Conservation (phyloP, 257 asterid species). For the Scutellaria barbata region DNA sequence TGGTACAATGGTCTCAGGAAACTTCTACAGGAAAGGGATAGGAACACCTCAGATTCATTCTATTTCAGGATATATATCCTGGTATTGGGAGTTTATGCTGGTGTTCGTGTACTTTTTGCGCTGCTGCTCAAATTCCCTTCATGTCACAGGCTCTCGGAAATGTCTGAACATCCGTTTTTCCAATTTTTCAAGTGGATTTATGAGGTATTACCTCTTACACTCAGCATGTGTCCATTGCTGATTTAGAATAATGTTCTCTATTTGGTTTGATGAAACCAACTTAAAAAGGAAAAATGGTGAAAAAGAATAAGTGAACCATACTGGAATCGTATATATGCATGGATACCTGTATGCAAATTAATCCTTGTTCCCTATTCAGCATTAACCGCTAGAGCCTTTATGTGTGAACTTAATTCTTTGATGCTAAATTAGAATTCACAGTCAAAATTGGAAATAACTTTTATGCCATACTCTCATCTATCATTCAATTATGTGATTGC, state of each 20-base stretch:
- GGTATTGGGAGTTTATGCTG: constrained; percentile 90
- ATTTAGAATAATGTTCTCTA: not conserved
- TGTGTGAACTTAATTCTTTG: not conserved
- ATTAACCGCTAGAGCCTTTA: not conserved
- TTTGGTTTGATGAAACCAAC: constrained; percentile 28
- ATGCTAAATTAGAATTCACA: constrained; percentile 9
- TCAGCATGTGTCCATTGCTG: constrained; percentile 3
- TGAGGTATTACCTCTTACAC: constrained; percentile 56
- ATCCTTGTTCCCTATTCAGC: not conserved
- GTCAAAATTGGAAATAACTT: constrained; percentile 9
- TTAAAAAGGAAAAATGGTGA: constrained; percentile 12
- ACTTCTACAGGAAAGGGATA: constrained; percentile 70
- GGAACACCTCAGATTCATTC: constrained; percentile 57
- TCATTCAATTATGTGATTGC: constrained; percentile 28
- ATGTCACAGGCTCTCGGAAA: constrained; percentile 80
- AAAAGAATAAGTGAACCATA: not conserved
- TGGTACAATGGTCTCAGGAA: constrained; percentile 59
- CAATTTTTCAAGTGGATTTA: constrained; percentile 99
- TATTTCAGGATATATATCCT: constrained; percentile 93
- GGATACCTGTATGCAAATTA: not conserved
- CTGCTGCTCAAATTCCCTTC: constrained; percentile 80
- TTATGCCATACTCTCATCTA: constrained; percentile 10
- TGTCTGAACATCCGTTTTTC: constrained; percentile 92
- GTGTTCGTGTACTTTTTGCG: constrained; percentile 71
- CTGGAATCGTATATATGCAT: constrained; percentile 12